phyloP scores from a whole-genome alignment of 2,329 filamentous ascomycete species.

The Colletotrichum lini region DNA sequence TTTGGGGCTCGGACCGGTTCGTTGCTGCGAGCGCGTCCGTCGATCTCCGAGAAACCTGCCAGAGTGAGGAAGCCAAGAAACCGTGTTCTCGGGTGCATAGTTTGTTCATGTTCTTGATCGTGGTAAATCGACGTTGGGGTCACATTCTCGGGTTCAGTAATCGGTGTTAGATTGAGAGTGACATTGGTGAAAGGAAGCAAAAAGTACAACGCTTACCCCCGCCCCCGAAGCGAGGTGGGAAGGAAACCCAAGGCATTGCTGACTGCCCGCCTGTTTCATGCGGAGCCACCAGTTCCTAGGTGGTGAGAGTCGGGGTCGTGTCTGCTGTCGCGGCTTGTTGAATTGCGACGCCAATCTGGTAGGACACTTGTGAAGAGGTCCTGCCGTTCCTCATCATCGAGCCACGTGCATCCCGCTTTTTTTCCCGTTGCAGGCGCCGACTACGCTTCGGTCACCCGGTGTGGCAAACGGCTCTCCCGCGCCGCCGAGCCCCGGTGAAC shows the following conservation, averaged over 20 bases:
- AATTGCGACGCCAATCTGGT: neutral
- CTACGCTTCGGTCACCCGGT: constrained; percentile 35
- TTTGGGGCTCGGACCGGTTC: constrained; percentile 27
- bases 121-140: neutral
- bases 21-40: constrained; percentile 14
- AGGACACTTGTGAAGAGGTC: neutral
- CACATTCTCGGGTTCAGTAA: neutral
- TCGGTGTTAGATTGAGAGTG: neutral
- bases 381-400: neutral
- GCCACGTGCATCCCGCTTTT: neutral
- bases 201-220: neutral
- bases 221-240: neutral
- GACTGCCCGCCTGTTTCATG: neutral
- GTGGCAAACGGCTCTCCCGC: constrained; percentile 17
- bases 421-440: constrained; percentile 16
- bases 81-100: constrained; percentile 3
- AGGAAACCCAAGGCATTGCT: constrained; percentile 3
- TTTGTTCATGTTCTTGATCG: neutral
- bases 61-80: neutral
- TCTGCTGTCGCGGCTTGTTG: neutral
- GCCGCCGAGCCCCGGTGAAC: constrained; percentile 15
- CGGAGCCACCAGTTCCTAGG: neutral
- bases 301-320: neutral
- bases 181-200: neutral
- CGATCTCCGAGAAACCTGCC: constrained; percentile 16